Evolutionary conservation across 2,329 filamentous ascomycete species (phyloP), one percentile per base, ranked within the genome.

Genomic region (Aspergillus calidoustus): DNA sequence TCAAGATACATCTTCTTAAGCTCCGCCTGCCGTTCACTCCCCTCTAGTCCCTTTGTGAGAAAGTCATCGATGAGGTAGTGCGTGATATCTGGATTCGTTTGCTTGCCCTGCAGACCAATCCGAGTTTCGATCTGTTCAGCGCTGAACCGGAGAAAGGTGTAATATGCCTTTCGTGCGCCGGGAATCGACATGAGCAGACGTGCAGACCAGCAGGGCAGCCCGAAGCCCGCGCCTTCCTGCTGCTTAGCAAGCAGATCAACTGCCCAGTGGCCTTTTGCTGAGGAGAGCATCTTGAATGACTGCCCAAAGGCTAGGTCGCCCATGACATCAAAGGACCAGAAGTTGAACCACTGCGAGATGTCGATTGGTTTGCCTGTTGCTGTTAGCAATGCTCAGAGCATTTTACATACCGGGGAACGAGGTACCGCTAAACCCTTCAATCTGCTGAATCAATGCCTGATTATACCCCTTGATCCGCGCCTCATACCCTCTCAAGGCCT

Each of bases 401-500:
- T 2, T 17, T 41, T 41, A 3, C 13, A 11, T 6, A 41, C 15
- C 11, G 5, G 11, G 25, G 25, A 7, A 41, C 5, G 11, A 41
- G 34, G 13, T 41, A 41, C 34, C 34, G 9, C 11, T 41, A 15
- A 41, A 15, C 11, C 9, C 11, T 41, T 41, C 34, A 13, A 41
- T 13, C 34, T 41, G 34, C 6, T 15, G 34, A 41, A 41, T 41
- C 6, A 41, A 41, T 11, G 34, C 34, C 34, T 41, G 9, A 41
- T 41, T 41, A 4, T 41, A 41, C 34, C 57, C 65, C n/a, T 69
- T 64, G 2, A 55, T 31, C n/a, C 53, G 19, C 9, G 44, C 8
- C 23, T 55, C 53, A 30, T 55, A 55, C 17, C 53, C 53, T 7
- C 53, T 22, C 8, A 55, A 17, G 7, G 44, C 44, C 44, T 47